A percentile compares a stretch with the other conserved stretches of the same genome.
phyloP scores from a whole-genome alignment of 2,329 filamentous ascomycete genomes.

The Colletotrichum australisinense region DNA sequence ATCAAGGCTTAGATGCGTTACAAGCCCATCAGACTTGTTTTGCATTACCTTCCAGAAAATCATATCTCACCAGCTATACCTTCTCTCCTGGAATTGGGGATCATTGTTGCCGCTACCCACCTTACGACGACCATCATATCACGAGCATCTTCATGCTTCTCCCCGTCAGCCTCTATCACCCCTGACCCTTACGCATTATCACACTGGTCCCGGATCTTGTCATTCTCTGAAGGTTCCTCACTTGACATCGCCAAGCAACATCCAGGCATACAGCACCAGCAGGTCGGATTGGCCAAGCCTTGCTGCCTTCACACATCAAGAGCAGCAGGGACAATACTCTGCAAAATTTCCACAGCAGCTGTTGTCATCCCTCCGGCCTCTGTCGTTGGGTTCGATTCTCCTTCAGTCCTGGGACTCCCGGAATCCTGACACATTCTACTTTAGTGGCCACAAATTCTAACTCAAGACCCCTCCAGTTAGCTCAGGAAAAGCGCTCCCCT shows the following conservation, averaged over 20 bases:
- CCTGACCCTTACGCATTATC: background rate
- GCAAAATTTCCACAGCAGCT: background rate
- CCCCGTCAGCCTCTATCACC: background rate
- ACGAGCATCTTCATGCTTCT: constrained; percentile 16
- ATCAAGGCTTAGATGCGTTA: constrained; percentile 11
- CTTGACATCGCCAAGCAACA: constrained; percentile 2
- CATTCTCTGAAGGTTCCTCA: background rate
- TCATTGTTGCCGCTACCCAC: background rate
- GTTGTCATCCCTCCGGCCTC: background rate
- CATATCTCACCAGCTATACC: constrained; percentile 14
- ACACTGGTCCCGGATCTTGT: background rate
- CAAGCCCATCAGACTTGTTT: constrained; percentile 20
- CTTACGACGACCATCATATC: constrained; percentile 28
- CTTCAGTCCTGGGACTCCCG: too few species aligned
- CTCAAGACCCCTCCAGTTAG: background rate
- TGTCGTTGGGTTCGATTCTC: background rate
- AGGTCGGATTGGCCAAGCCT: background rate
- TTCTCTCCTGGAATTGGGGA: background rate
- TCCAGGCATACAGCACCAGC: background rate
- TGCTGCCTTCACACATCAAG: background rate
- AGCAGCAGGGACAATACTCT: background rate
- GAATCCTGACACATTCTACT: background rate
- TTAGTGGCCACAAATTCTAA: background rate
- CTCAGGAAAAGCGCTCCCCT: background rate
- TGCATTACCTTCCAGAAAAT: constrained; percentile 7